Evolutionary conservation across 345 rosid species (phyloP).

Genomic region (Eucalyptus polybractea): DNA sequence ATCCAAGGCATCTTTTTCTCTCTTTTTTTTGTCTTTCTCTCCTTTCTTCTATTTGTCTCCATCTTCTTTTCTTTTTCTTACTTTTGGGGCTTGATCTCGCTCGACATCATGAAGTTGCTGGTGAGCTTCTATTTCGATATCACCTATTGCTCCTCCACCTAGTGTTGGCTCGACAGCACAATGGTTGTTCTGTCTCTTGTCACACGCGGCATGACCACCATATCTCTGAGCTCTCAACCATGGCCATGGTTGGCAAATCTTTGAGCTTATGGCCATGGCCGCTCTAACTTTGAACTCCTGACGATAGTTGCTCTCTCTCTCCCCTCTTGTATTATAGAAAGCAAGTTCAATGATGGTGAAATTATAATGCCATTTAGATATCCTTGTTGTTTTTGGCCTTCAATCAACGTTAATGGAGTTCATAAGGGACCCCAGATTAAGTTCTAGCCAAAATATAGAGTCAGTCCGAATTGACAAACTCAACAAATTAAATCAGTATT

Average conservation of each 20-base stretch:
- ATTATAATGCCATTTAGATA: neutral
- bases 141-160: neutral
- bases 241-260: neutral
- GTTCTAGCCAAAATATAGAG: neutral
- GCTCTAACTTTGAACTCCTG: neutral
- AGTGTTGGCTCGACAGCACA: neutral
- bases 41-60: neutral
- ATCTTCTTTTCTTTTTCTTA: neutral
- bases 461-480: neutral
- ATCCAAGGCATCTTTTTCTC: neutral
- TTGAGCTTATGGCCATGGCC: neutral
- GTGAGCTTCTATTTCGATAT: neutral
- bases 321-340: neutral
- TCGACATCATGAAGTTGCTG: neutral
- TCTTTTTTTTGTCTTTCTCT: no score
- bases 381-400: neutral
- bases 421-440: neutral
- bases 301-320: neutral
- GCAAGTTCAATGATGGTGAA: neutral
- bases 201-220: accelerated
- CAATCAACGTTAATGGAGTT: neutral
- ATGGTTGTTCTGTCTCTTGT: accelerated
- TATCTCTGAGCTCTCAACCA: neutral
- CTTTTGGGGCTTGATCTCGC: accelerated
- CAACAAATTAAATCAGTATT: neutral